Percentiles rank a stretch among this genome's conserved stretches.
These are phyloP conservation scores for carrot (Daucus carota) DNA, from an alignment of 129 eudicot species.

Conservation along the genomic window DH1_v3.0 NC_030385.2:18196501-18197000, in stretches of 20 bases:
- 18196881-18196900: neutral
- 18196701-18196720: conserved; percentile 37
- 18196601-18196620: neutral
- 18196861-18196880: conserved; percentile 19
- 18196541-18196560: neutral
- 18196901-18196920: conserved; percentile 26
- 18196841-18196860: conserved; percentile 36
- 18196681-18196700: conserved; percentile 27
- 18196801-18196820: conserved; percentile 28
- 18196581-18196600: neutral
- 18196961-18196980: conserved; percentile 24
- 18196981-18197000: conserved; percentile 17
- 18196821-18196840: conserved; percentile 33
- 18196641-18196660: neutral
- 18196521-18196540: neutral
- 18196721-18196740: conserved; percentile 45
- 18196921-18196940: conserved; percentile 7
- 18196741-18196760: conserved; percentile 42
- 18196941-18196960: conserved; percentile 12
- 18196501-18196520: neutral
- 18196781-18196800: conserved; percentile 23
- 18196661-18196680: conserved; percentile 32
- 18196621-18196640: neutral
- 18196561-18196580: neutral
- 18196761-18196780: conserved; percentile 29